These are phyloP conservation scores for Xylariales sp. DNA, from an alignment of 2,329 filamentous ascomycete species.

Conservation along the genomic window DNA sequence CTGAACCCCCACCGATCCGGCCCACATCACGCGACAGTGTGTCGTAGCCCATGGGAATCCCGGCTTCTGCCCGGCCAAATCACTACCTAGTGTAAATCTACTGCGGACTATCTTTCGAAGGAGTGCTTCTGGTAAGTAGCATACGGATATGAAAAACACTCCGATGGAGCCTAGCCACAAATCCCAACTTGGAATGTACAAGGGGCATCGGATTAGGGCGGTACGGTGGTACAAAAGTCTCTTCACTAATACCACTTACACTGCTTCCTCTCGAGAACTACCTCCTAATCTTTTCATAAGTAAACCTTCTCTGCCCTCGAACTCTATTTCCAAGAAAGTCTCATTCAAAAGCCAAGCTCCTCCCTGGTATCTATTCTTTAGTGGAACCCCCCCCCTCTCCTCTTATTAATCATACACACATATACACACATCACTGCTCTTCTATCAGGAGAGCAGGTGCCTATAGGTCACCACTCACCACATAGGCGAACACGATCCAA, in stretches of 20 bases:
- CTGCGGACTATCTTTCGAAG: too few species aligned
- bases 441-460: conserved; percentile 15
- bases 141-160: not conserved
- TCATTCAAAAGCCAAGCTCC: not conserved
- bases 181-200: not conserved
- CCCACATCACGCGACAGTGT: conserved; percentile 5
- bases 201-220: not conserved
- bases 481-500: conserved; percentile 11
- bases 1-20: conserved; percentile 8
- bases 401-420: not conserved
- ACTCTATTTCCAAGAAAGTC: conserved; percentile 3
- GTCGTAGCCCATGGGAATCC: conserved; percentile 7
- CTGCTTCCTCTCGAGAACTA: not conserved
- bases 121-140: too few species aligned
- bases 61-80: not conserved
- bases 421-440: conserved; percentile 12
- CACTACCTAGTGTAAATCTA: too few species aligned
- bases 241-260: conserved; percentile 9
- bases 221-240: not conserved
- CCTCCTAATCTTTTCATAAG: conserved; percentile 5
- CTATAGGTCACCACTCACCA: conserved; percentile 15
- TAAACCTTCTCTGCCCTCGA: conserved; percentile 25
- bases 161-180: not conserved
- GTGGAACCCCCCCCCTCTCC: not conserved
- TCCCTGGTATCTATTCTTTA: not conserved